A percentile compares a stretch with the other conserved stretches of the same genome.
Conservation (phyloP, 2,329 filamentous ascomycete genomes). For the Aspergillus puulaauensis region DNA sequence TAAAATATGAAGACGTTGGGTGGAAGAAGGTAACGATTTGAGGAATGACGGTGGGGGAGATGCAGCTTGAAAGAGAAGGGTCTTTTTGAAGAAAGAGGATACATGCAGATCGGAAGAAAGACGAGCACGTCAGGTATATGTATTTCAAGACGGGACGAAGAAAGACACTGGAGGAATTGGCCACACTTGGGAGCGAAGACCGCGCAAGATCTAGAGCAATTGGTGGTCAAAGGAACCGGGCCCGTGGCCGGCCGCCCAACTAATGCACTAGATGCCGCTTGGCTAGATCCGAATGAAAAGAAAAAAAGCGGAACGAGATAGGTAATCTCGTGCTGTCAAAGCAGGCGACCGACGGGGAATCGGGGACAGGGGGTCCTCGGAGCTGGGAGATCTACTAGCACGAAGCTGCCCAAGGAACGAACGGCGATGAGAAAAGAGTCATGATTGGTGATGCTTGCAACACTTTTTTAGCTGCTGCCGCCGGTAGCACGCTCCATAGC, state of each 20-base stretch:
- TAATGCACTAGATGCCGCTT: constrained; percentile 3
- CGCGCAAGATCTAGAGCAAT: constrained; percentile 12
- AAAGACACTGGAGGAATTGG: background rate
- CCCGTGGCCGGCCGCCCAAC: background rate
- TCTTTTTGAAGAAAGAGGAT: constrained; percentile 3
- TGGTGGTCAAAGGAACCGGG: constrained; percentile 6
- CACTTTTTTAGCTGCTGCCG: constrained; percentile 17
- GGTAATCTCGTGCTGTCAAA: constrained; percentile 16
- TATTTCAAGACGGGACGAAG: background rate
- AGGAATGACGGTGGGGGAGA: background rate
- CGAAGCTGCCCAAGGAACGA: constrained; percentile 18
- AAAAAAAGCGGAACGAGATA: background rate
- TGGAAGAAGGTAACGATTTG: background rate
- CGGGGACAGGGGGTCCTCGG: constrained; percentile 10
- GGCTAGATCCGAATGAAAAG: constrained; percentile 1
- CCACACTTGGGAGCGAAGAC: constrained; percentile 6
- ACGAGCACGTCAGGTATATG: constrained; percentile 7
- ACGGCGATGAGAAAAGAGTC: constrained; percentile 1
- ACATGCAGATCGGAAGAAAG: constrained; percentile 6
- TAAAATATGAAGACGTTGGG: background rate
- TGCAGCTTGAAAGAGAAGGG: background rate
- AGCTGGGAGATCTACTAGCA: constrained; percentile 13
- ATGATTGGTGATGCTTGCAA: constrained; percentile 2
- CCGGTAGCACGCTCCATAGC: constrained; percentile 21
- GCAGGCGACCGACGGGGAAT: constrained; percentile 11